A percentile compares a stretch with the other conserved stretches of the same genome.
phyloP scores from a whole-genome alignment of 331 rosid genomes.

The Pyracantha coccinea region DNA sequence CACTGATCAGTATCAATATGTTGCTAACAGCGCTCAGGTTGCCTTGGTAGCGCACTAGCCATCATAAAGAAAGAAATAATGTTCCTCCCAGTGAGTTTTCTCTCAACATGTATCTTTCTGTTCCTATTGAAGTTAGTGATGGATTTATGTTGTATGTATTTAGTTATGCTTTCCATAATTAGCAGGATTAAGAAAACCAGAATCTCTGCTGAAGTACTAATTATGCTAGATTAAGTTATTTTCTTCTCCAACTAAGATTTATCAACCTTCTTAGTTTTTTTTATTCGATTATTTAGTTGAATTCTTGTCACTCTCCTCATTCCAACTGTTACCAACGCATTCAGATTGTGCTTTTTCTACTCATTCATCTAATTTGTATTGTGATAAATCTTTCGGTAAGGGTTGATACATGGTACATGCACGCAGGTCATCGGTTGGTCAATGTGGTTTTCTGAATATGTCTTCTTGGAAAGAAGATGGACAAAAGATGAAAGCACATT shows the following conservation, averaged over 20 bases:
- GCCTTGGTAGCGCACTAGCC: conserved; percentile 79
- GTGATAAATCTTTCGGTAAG: not conserved
- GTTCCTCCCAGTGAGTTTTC: conserved; percentile 64
- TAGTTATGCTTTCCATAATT: not conserved
- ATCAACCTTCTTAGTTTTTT: not conserved
- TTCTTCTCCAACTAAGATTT: not conserved
- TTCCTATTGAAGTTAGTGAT: not conserved
- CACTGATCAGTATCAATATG: conserved; percentile 2
- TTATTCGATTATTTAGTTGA: not conserved
- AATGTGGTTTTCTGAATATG: conserved; percentile 81
- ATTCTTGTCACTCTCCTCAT: not conserved
- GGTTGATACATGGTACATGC: not conserved
- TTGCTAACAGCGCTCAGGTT: conserved; percentile 58
- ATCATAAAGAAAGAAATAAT: conserved; percentile 65
- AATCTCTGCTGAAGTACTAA: not conserved
- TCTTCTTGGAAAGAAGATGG: conserved; percentile 83
- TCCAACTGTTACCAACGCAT: not conserved
- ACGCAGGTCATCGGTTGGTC: conserved; percentile 92
- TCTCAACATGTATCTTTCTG: not conserved
- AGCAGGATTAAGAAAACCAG: not conserved
- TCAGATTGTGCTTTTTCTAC: not conserved
- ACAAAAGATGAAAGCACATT: conserved; percentile 52
- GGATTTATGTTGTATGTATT: not conserved
- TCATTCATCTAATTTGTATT: not conserved
- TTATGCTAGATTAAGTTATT: too few species aligned